Percentiles rank a stretch among this genome's conserved stretches.
These are phyloP conservation scores for Trichoderma afroharzianum DNA, from an alignment of 2,329 filamentous ascomycete species.

Conservation along the genomic window DNA sequence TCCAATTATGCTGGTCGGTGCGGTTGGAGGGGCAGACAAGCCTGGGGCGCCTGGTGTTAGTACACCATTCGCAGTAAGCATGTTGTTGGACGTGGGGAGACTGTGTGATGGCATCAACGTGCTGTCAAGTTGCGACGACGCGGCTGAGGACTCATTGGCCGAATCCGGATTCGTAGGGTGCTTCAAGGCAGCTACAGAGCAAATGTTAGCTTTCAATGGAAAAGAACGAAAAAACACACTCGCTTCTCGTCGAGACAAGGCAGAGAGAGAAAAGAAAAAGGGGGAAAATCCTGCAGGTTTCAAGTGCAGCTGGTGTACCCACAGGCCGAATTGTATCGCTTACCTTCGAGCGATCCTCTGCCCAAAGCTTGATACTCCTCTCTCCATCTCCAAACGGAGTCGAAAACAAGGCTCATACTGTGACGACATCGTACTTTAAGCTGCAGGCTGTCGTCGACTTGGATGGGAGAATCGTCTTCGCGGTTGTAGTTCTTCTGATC, in stretches of 20 bases:
- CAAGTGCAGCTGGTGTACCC: slow-evolving; percentile 17
- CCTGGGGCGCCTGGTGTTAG: slow-evolving; percentile 50
- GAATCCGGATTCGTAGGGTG: slow-evolving; percentile 85
- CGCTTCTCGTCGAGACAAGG: slow-evolving; percentile 21
- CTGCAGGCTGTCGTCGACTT: slow-evolving; percentile 68
- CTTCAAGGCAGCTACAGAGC: slow-evolving; percentile 58
- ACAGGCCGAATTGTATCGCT: slow-evolving; percentile 32
- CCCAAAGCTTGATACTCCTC: slow-evolving; percentile 73
- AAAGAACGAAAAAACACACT: neutral
- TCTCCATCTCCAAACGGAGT: slow-evolving; percentile 82
- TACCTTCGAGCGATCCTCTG: slow-evolving; percentile 68
- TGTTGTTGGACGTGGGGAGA: slow-evolving; percentile 41
- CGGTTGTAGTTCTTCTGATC: slow-evolving; percentile 48
- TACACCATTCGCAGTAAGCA: slow-evolving; percentile 48
- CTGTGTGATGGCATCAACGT: slow-evolving; percentile 48
- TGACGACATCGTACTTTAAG: slow-evolving; percentile 79
- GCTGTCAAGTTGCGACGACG: slow-evolving; percentile 61
- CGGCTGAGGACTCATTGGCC: slow-evolving; percentile 66
- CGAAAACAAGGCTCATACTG: slow-evolving; percentile 81
- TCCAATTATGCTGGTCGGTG: slow-evolving; percentile 46
- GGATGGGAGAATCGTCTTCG: slow-evolving; percentile 46
- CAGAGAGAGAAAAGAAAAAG: slow-evolving; percentile 18
- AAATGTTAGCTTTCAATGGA: slow-evolving; percentile 27
- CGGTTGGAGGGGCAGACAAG: slow-evolving; percentile 37
- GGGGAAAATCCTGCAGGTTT: slow-evolving; percentile 5